phyloP scores from a whole-genome alignment of 2,329 filamentous ascomycete genomes.

The Penicillium freii region DNA sequence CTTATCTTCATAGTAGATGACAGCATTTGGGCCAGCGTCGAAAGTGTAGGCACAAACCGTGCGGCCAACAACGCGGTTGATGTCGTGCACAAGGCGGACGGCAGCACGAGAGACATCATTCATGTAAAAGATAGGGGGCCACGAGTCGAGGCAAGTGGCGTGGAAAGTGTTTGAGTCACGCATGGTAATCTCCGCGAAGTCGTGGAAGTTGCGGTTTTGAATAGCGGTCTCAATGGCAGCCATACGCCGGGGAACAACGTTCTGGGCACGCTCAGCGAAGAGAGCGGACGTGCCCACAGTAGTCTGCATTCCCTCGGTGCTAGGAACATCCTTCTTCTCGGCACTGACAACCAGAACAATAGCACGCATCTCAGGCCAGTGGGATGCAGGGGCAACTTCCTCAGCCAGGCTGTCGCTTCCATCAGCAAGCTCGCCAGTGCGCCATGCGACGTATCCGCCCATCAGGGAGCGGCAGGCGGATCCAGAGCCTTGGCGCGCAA shows the following conservation, averaged over 20 bases:
- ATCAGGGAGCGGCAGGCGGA: constrained; percentile 92
- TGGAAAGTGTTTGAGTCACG: constrained; percentile 97
- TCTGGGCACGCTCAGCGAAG: constrained; percentile 71
- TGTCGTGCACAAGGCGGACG: constrained; percentile 81
- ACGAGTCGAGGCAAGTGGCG: constrained; percentile 88
- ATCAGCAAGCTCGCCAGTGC: constrained; percentile 71
- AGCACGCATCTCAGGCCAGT: constrained; percentile 96
- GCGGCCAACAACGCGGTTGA: constrained; percentile 77
- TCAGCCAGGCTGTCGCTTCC: constrained; percentile 85
- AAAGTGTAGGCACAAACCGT: constrained; percentile 93
- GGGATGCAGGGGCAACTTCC: constrained; percentile 79
- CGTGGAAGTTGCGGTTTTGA: constrained; percentile 71
- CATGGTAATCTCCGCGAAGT: constrained; percentile 91
- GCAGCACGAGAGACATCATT: constrained; percentile 89
- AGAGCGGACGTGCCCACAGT: constrained; percentile 89
- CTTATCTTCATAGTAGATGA: constrained; percentile 89
- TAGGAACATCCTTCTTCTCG: constrained; percentile 92
- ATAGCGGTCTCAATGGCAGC: constrained; percentile 80
- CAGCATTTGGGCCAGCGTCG: constrained; percentile 93
- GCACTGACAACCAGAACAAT: constrained; percentile 87
- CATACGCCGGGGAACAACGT: constrained; percentile 83
- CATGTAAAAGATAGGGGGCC: constrained; percentile 97
- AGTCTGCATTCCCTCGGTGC: constrained; percentile 93
- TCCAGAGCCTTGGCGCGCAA: constrained; percentile 90
- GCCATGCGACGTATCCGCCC: constrained; percentile 94